Base-by-base conservation (phyloP, 139 green algal species). In the Yamagishiella unicocca region DNA sequence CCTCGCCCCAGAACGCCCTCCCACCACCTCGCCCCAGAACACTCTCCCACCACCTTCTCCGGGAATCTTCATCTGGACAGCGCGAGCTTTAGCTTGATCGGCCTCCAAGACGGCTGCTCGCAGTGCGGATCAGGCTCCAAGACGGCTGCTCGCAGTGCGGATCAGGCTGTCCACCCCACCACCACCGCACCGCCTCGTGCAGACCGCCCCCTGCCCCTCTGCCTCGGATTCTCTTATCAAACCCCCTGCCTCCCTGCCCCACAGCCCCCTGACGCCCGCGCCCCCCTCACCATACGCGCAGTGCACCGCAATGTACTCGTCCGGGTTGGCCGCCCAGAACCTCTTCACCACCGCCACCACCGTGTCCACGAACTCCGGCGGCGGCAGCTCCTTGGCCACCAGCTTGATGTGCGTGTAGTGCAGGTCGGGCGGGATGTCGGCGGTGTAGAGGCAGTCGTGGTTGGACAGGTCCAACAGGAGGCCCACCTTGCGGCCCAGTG, bases 381-480 rank as follows among this genome's bases (percentile, higher is more conserved):
- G 70, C 14, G 95, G 95, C 68, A 97, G 88, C 83, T 96, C 91
- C 87, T 97, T 97, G 43, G 95, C 94, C 33, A 96, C 79, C 43
- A 86, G 87, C 77, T 86, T 62, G 2, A 86, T 55, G 64, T 97
- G 92, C 22, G 75, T 31, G 74, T 97, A 95, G 43, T 88, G 50
- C 10, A 97, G 25, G 9, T 40, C 71, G 1, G 74, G 35, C 14
- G 94, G 95, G 33, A 98, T 50, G 85, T 97, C 95, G 2, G 91
- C 87, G 0, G 71, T 78, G 85, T 98, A 98, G 9, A 98, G 90
- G 76, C 95, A 97, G 76, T 97, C 96, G 78, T 96, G 94, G 84
- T 98, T 98, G 61, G 89, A 93, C 1, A 98, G 85, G 90, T 98
- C 96, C 35, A 98, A 91, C 31, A 98, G 95, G 22, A 96, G 75